phyloP scores from a whole-genome alignment of 106 monocot genomes.

The Phalaenopsis equestris region DNA sequence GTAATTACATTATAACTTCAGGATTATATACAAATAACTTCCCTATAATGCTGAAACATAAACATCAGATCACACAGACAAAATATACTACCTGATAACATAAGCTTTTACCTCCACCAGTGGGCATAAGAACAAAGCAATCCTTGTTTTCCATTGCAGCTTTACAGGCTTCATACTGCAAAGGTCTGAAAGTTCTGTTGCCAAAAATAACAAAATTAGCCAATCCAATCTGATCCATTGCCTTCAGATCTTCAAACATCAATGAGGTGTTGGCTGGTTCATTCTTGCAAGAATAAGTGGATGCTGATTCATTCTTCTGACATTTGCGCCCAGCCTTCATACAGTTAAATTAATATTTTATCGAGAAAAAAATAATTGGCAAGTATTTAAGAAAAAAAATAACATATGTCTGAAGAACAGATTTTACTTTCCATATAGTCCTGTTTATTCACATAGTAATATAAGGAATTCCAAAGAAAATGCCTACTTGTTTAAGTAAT shows the following conservation, averaged over 20 bases:
- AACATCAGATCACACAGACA: not conserved
- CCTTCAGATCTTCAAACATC: constrained; percentile 41
- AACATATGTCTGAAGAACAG: not conserved
- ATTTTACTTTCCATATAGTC: not conserved
- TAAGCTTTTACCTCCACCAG: constrained; percentile 96
- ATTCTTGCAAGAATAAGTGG: constrained; percentile 14
- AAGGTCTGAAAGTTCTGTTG: constrained; percentile 60
- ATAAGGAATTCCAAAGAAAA: not conserved
- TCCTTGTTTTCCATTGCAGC: constrained; percentile 70
- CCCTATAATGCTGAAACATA: not conserved
- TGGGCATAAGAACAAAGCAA: constrained; percentile 96
- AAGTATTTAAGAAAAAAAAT: not conserved
- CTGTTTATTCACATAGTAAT: not conserved
- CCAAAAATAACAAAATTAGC: constrained; percentile 91
- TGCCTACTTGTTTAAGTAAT: not conserved
- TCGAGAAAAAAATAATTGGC: not conserved
- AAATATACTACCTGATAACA: constrained; percentile 75
- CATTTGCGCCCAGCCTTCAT: constrained; percentile 19
- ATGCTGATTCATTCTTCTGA: constrained; percentile 10
- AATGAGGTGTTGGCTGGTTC: constrained; percentile 7
- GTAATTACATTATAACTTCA: not conserved
- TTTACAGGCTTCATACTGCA: constrained; percentile 78
- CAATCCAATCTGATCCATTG: constrained; percentile 61
- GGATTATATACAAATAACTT: not conserved
- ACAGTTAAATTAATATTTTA: constrained; percentile 3